Conservation (phyloP, 129 eudicot species). For the Glebionis coronaria region DNA sequence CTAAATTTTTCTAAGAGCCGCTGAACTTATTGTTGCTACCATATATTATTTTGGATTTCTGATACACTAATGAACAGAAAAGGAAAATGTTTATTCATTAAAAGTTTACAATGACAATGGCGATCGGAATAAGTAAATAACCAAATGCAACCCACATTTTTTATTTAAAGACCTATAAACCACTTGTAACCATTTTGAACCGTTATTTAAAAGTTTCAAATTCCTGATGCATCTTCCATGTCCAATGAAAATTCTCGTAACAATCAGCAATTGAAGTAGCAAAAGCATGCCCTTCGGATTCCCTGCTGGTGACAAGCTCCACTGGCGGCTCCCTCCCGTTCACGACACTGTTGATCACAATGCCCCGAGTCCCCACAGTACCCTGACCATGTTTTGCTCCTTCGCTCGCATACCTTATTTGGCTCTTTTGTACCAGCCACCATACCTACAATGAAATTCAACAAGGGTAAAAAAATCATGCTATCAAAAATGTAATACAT, state of each 20-base stretch:
- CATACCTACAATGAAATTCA: slow-evolving; percentile 17
- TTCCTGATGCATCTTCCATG: not conserved
- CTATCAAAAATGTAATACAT: too few species aligned
- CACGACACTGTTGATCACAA: slow-evolving; percentile 20
- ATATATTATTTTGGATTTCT: too few species aligned
- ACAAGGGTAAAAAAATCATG: not conserved
- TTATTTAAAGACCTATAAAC: not conserved
- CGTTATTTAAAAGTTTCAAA: not conserved
- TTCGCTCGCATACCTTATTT: slow-evolving; percentile 4
- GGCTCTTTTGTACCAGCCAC: not conserved
- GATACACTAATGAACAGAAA: too few species aligned
- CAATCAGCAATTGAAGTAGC: slow-evolving; percentile 27
- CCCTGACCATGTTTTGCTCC: slow-evolving; percentile 30
- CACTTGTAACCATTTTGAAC: not conserved
- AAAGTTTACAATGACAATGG: not conserved
- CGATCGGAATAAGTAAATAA: too few species aligned
- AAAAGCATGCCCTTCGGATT: slow-evolving; percentile 25
- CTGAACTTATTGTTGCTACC: too few species aligned
- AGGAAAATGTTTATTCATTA: not conserved
- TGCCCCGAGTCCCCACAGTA: not conserved
- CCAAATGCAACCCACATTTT: not conserved
- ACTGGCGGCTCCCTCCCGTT: slow-evolving; percentile 14
- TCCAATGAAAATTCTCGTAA: not conserved
- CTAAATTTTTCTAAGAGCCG: too few species aligned
- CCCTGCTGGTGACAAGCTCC: slow-evolving; percentile 28